Conservation (phyloP, 805 yeast genomes). For the Lachancea sp. region DNA sequence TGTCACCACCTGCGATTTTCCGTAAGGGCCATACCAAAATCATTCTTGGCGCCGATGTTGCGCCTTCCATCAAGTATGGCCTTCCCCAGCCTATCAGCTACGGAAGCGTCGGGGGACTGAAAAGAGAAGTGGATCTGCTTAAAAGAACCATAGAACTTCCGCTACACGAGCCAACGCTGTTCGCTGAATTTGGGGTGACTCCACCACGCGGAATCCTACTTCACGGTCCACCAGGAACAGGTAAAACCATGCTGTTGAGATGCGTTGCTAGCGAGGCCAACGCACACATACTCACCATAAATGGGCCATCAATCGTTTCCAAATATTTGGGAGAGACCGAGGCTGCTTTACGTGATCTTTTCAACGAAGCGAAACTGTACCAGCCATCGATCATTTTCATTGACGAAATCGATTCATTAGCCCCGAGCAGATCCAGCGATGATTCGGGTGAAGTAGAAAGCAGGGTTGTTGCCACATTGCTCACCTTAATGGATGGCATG, state of each 20-base stretch:
- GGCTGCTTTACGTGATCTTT: constrained; percentile 68
- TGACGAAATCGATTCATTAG: constrained; percentile 91
- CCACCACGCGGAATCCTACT: constrained; percentile 92
- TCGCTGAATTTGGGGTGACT: constrained; percentile 75
- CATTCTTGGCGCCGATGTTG: constrained; percentile 17
- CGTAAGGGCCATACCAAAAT: constrained; percentile 32
- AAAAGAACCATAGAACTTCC: constrained; percentile 74
- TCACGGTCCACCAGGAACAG: constrained; percentile 97
- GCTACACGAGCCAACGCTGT: constrained; percentile 65
- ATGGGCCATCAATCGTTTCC: constrained; percentile 88
- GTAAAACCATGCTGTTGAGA: constrained; percentile 81
- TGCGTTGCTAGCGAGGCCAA: constrained; percentile 72
- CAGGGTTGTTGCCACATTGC: constrained; percentile 81
- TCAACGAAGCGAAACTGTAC: constrained; percentile 75
- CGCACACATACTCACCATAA: constrained; percentile 79
- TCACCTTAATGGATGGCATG: constrained; percentile 77
- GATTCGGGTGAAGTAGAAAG: constrained; percentile 88
- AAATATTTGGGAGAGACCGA: constrained; percentile 95
- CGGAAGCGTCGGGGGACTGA: constrained; percentile 69
- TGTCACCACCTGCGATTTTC: constrained; percentile 46
- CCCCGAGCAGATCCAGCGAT: constrained; percentile 76
- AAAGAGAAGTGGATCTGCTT: constrained; percentile 52
- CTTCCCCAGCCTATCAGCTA: constrained; percentile 43
- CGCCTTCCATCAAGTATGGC: constrained; percentile 36
- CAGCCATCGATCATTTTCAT: constrained; percentile 86